phyloP scores from a whole-genome alignment of 2,329 filamentous ascomycete genomes.

The Daldinia eschscholtzii region DNA sequence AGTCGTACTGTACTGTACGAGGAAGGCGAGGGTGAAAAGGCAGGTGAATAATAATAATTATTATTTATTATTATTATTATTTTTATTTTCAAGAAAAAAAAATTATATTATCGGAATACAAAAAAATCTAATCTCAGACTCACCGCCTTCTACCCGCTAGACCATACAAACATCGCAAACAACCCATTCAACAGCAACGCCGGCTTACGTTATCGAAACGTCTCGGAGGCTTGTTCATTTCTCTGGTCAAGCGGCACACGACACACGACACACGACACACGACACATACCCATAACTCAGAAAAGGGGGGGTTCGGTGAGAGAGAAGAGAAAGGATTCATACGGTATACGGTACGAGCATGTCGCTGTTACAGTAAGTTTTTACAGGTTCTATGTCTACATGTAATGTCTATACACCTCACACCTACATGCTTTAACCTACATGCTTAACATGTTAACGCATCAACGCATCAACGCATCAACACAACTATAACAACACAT shows the following conservation, averaged over 20 bases:
- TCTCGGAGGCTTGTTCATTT: slow-evolving; percentile 12
- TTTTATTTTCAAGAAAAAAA: slow-evolving; percentile 5
- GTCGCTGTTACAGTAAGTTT: slow-evolving; percentile 39
- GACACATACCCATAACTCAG: slow-evolving; percentile 12
- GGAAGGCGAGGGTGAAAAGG: slow-evolving; percentile 4
- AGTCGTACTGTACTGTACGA: slow-evolving; percentile 20
- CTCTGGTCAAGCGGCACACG: slow-evolving; percentile 12
- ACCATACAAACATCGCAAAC: slow-evolving; percentile 6
- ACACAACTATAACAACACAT: slow-evolving; percentile 9
- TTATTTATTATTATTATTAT: not conserved
- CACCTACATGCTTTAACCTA: slow-evolving; percentile 12
- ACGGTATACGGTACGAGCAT: slow-evolving; percentile 29
- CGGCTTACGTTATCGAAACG: slow-evolving; percentile 42
- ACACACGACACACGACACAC: too few species aligned
- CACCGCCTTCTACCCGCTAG: slow-evolving; percentile 33
- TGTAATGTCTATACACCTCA: slow-evolving; percentile 8
- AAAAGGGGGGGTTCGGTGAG: slow-evolving; percentile 16
- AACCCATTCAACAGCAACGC: slow-evolving; percentile 1
- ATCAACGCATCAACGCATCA: not conserved
- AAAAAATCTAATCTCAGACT: slow-evolving; percentile 11
- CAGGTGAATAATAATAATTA: slow-evolving; percentile 5
- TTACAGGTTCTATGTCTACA: slow-evolving; percentile 3
- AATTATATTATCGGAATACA: slow-evolving; percentile 8
- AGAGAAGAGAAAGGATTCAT: not conserved
- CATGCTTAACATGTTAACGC: not conserved